Conservation (phyloP, 768 basidiomycete genomes). For the Porpolomopsis calyptriformis region DNA sequence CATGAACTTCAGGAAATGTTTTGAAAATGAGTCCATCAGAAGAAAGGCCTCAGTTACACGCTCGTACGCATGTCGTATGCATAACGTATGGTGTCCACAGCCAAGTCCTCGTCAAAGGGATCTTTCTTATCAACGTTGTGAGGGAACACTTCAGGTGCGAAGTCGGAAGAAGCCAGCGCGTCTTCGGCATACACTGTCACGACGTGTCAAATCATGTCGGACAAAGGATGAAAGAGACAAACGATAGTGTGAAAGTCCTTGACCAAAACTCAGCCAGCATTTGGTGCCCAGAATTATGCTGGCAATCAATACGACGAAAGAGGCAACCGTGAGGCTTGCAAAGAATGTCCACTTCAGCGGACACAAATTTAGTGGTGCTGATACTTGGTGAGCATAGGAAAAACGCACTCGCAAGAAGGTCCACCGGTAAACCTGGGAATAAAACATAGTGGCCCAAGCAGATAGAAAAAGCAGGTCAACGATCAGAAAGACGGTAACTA, state of each 20-base stretch:
- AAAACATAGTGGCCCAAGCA: conserved; percentile 36
- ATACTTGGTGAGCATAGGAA: conserved; percentile 12
- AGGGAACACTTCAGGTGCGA: conserved; percentile 13
- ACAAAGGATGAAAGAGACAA: conserved; percentile 16
- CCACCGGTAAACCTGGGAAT: conserved; percentile 36
- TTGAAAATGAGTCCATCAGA: too few species aligned
- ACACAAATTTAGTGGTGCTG: conserved; percentile 27
- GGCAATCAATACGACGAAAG: conserved; percentile 32
- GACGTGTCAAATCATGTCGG: neutral
- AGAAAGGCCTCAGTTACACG: too few species aligned
- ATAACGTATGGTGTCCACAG: too few species aligned
- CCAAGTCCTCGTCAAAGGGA: too few species aligned
- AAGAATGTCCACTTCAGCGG: conserved; percentile 41
- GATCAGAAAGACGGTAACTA: conserved; percentile 35
- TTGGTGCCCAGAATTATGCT: conserved; percentile 36
- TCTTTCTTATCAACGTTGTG: conserved; percentile 10
- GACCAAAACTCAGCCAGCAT: conserved; percentile 42
- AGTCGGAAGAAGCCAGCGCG: conserved; percentile 10
- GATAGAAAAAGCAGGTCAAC: conserved; percentile 28
- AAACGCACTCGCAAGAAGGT: conserved; percentile 1
- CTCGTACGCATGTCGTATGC: too few species aligned
- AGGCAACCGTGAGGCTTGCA: conserved; percentile 33
- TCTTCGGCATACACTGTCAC: conserved; percentile 14
- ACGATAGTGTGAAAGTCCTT: conserved; percentile 49
- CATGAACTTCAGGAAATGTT: too few species aligned